Evolutionary conservation across 257 asterid genomes (phyloP).

Genomic region (Plectranthus barbatus): DNA sequence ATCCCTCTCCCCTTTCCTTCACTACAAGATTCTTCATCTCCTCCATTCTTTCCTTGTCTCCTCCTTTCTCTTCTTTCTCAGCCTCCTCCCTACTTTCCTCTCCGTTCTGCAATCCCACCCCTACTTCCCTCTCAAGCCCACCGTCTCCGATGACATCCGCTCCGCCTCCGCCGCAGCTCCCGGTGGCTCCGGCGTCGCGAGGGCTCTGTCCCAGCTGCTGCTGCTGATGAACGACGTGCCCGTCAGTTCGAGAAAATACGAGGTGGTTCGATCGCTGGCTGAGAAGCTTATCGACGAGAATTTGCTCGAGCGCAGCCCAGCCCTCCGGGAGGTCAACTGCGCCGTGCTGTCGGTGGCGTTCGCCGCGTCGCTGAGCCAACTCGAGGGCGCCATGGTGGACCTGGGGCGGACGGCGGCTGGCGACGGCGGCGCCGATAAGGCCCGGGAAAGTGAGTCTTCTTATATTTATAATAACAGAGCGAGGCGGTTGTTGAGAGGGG

Average conservation of each 20-base stretch:
- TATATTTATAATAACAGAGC: neutral
- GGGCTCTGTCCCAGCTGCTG: slow-evolving; percentile 72
- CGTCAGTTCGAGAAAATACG: slow-evolving; percentile 80
- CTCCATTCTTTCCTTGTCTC: slow-evolving; percentile 39
- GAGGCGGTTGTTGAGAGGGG: slow-evolving; percentile 32
- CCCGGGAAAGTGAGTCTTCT: neutral
- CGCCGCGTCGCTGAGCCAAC: slow-evolving; percentile 45
- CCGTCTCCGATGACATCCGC: neutral
- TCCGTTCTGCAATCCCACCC: slow-evolving; percentile 19
- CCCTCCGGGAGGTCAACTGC: slow-evolving; percentile 45
- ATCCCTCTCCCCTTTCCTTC: slow-evolving; percentile 29
- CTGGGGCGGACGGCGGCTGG: slow-evolving; percentile 16
- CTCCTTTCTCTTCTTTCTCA: slow-evolving; percentile 44
- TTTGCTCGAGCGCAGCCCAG: slow-evolving; percentile 26
- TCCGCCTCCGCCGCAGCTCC: neutral
- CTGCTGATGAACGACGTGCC: slow-evolving; percentile 71
- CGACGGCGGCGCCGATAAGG: no score
- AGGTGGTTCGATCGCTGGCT: slow-evolving; percentile 55
- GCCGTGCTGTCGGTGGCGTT: slow-evolving; percentile 58
- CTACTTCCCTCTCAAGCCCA: slow-evolving; percentile 14
- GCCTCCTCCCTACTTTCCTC: slow-evolving; percentile 45
- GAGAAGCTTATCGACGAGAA: slow-evolving; percentile 78
- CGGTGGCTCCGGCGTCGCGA: slow-evolving; percentile 44
- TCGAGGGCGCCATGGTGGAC: slow-evolving; percentile 42
- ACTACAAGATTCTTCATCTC: slow-evolving; percentile 29